phyloP scores from a whole-genome alignment of 768 basidiomycete genomes.

The Lepiota subincarnata region DNA sequence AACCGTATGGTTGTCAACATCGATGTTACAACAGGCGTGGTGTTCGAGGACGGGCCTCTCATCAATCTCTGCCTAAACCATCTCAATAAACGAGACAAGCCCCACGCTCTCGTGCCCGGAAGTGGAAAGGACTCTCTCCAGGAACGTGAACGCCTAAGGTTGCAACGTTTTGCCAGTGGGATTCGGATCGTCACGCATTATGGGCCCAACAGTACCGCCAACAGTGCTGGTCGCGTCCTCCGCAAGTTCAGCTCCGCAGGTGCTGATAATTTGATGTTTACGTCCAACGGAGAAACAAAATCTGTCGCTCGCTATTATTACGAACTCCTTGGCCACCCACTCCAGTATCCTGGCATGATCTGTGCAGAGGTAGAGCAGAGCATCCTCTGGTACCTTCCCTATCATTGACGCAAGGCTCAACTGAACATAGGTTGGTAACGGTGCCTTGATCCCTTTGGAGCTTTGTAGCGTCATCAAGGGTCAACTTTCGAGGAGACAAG shows the following conservation, averaged over 20 bases:
- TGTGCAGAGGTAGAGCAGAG: constrained; percentile 48
- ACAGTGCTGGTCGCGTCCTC: constrained; percentile 39
- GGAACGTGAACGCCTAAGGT: constrained; percentile 33
- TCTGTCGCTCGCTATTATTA: constrained; percentile 40
- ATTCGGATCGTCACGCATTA: constrained; percentile 20
- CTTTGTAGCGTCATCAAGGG: constrained; percentile 57
- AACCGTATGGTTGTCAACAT: constrained; percentile 67
- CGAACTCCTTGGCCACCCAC: constrained; percentile 19
- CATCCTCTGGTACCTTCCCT: background rate
- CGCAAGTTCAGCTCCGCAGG: constrained; percentile 50
- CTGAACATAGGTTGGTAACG: constrained; percentile 48
- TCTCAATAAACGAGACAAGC: background rate
- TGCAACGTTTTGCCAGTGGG: constrained; percentile 33
- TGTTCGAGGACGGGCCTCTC: constrained; percentile 64
- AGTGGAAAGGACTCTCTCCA: constrained; percentile 42
- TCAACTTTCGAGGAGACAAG: constrained; percentile 66
- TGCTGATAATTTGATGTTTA: constrained; percentile 46
- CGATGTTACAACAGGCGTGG: constrained; percentile 73
- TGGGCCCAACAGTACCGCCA: background rate
- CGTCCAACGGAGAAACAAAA: constrained; percentile 36
- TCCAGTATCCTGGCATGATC: constrained; percentile 46
- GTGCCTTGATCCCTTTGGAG: constrained; percentile 66
- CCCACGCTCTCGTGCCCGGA: constrained; percentile 23
- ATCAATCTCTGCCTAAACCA: constrained; percentile 44
- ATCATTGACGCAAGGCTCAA: background rate